These are phyloP conservation scores for carrot (Daucus carota) DNA, from an alignment of 129 eudicot species.

Conservation along the genomic window DH1_v3.0 NC_030386.2:37559001-37559500, in stretches of 20 bases:
- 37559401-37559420: neutral
- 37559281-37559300: neutral
- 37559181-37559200: neutral
- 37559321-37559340: neutral
- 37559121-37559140: neutral
- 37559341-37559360: neutral
- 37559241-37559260: neutral
- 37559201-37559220: neutral
- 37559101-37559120: neutral
- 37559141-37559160: neutral
- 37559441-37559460: neutral
- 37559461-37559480: neutral
- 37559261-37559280: neutral
- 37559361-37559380: neutral
- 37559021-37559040: neutral
- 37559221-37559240: neutral
- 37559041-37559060: neutral
- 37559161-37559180: neutral
- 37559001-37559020: neutral
- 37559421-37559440: neutral
- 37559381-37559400: neutral
- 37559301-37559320: neutral
- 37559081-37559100: neutral
- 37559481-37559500: neutral
- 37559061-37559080: neutral